These are phyloP conservation scores for Dipteronia dyeriana DNA, from an alignment of 345 rosid species.

Conservation along the genomic window DNA sequence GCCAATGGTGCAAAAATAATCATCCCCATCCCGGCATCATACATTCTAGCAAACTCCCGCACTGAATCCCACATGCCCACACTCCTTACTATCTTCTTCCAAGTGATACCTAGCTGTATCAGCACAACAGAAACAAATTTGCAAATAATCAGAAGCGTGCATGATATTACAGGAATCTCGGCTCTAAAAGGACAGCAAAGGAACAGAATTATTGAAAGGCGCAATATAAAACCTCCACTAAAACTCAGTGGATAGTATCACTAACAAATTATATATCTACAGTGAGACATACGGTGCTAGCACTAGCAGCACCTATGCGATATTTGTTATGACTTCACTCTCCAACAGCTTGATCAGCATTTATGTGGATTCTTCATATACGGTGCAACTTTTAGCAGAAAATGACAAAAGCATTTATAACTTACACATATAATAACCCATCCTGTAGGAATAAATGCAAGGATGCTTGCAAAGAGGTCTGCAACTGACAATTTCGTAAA, in stretches of 20 bases:
- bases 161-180: not conserved
- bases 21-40: conserved; percentile 93
- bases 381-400: not conserved
- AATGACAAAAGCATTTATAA: conserved; percentile 11
- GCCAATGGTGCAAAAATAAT: conserved; percentile 81
- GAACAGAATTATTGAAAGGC: not conserved
- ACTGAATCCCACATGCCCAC: conserved; percentile 90
- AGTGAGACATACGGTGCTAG: not conserved
- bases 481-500: conserved; percentile 59
- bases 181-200: not conserved
- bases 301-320: no score
- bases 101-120: conserved; percentile 67
- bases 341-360: not conserved
- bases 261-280: not conserved
- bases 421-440: conserved; percentile 83
- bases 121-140: conserved; percentile 11
- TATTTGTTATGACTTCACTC: not conserved
- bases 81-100: conserved; percentile 63
- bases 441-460: conserved; percentile 91
- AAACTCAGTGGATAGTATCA: not conserved
- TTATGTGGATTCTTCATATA: not conserved
- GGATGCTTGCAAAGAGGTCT: conserved; percentile 84
- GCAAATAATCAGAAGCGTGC: not conserved
- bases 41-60: conserved; percentile 84
- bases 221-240: not conserved